Conservation (phyloP, 805 yeast species). For the Groenewaldozyma salmanticensis region DNA sequence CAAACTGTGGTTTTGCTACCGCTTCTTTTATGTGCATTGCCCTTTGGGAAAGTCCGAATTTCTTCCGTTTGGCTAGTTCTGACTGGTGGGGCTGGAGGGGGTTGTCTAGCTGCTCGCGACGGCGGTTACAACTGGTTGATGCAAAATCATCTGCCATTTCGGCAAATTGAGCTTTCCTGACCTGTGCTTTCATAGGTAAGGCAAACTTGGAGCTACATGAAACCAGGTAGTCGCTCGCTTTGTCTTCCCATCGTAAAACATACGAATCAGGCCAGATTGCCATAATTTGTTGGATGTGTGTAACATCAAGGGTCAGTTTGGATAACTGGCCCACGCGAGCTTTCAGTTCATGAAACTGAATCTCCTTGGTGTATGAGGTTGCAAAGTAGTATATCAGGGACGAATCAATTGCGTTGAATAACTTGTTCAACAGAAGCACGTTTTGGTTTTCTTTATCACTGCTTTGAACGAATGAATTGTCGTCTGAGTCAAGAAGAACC, state of each 20-base stretch:
- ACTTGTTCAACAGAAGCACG: not conserved
- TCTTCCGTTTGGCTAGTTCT: not conserved
- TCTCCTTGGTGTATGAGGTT: not conserved
- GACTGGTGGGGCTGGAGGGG: not conserved
- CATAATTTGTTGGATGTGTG: constrained; percentile 16
- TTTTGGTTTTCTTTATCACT: not conserved
- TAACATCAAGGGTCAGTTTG: constrained; percentile 13
- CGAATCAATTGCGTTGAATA: constrained; percentile 3
- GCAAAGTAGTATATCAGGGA: constrained; percentile 4
- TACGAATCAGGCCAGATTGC: constrained; percentile 20
- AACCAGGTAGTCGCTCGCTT: not conserved
- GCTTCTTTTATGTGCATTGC: constrained; percentile 4
- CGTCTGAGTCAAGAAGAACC: not conserved
- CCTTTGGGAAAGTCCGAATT: not conserved
- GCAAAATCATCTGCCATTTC: constrained; percentile 2
- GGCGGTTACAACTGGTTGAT: too few relatives aligned
- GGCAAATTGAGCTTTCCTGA: constrained; percentile 3
- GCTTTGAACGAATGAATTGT: not conserved
- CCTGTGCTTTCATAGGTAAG: constrained; percentile 5
- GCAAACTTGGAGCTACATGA: constrained; percentile 3
- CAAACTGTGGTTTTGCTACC: constrained; percentile 5
- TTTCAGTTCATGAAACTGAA: constrained; percentile 16
- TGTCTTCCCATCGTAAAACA: constrained; percentile 7
- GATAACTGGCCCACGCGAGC: constrained; percentile 13
- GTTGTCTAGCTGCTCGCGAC: not conserved